Conservation (phyloP, 495 filamentous ascomycete genomes). For the Podospora bellae-mahoneyi region DNA sequence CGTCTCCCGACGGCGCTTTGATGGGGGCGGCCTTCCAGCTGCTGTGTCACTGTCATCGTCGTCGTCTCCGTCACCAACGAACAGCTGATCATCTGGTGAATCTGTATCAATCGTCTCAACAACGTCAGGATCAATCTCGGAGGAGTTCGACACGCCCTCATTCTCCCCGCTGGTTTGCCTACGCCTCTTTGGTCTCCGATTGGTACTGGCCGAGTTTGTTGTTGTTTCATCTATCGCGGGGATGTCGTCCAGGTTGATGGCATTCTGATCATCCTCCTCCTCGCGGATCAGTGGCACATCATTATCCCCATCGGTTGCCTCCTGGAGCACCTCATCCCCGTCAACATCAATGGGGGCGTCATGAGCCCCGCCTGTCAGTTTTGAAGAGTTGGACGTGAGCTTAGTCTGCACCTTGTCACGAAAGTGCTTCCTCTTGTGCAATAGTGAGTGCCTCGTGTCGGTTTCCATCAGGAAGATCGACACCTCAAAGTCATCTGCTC, state of each 20-base stretch:
- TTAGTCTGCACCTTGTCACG: constrained; percentile 51
- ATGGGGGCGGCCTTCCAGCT: constrained; percentile 32
- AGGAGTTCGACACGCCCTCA: constrained; percentile 24
- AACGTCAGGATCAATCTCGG: constrained; percentile 28
- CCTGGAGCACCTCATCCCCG: constrained; percentile 19
- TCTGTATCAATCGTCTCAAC: constrained; percentile 20
- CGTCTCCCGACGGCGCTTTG: constrained; percentile 49
- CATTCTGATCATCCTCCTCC: constrained; percentile 40
- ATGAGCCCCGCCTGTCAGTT: constrained; percentile 52
- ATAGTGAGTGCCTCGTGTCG: constrained; percentile 79
- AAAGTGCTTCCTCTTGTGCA: constrained; percentile 77
- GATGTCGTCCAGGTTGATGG: constrained; percentile 42
- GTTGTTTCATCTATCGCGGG: constrained; percentile 38
- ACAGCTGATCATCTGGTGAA: constrained; percentile 33
- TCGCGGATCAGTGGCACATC: constrained; percentile 37
- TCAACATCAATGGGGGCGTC: constrained; percentile 48
- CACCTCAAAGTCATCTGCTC: constrained; percentile 87
- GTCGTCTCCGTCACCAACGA: constrained; percentile 29
- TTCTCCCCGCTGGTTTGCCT: constrained; percentile 21
- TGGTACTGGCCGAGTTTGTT: constrained; percentile 29
- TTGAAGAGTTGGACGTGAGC: constrained; percentile 56
- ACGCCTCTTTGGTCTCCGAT: constrained; percentile 31
- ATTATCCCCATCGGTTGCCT: constrained; percentile 39
- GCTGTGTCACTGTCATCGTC: constrained; percentile 27
- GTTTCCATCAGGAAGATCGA: constrained; percentile 88